phyloP scores from a whole-genome alignment of 441 rosid species.

The Kokia cookei region DNA sequence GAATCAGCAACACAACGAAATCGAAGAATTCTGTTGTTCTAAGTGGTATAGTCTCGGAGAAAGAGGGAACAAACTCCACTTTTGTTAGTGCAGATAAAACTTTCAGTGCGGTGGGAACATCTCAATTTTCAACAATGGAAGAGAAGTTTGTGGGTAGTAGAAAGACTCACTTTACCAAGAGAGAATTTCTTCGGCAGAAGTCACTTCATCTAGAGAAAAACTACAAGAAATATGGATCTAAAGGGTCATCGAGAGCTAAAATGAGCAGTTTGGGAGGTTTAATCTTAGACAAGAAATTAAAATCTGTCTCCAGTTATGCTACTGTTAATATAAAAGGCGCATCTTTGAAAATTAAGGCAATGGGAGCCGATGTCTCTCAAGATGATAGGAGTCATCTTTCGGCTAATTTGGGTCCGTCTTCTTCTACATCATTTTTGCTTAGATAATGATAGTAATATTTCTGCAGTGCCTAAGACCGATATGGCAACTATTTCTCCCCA shows the following conservation, averaged over 20 bases:
- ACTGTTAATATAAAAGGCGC: constrained; percentile 50
- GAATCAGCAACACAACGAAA: constrained; percentile 31
- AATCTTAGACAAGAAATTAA: constrained; percentile 51
- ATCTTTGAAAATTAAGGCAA: constrained; percentile 52
- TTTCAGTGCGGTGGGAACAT: constrained; percentile 30
- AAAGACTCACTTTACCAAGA: constrained; percentile 56
- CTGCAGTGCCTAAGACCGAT: constrained; percentile 28
- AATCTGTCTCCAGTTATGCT: constrained; percentile 42
- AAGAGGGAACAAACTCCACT: constrained; percentile 37
- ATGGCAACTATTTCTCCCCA: constrained; percentile 15
- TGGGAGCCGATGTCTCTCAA: constrained; percentile 44
- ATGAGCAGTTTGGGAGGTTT: constrained; percentile 46
- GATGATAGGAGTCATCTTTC: constrained; percentile 29
- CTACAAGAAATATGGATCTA: constrained; percentile 63
- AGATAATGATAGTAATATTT: constrained; percentile 18
- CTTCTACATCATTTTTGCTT: constrained; percentile 27
- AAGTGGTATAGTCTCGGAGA: constrained; percentile 38
- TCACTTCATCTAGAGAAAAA: constrained; percentile 71
- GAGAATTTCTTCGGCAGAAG: constrained; percentile 76
- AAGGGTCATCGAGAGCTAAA: constrained; percentile 51
- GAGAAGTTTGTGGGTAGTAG: constrained; percentile 58
- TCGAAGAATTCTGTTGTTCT: constrained; percentile 38
- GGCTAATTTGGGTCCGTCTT: constrained; percentile 17
- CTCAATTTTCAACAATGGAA: constrained; percentile 47
- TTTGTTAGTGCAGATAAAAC: constrained; percentile 43